A percentile compares a stretch with the other conserved stretches of the same genome.
Evolutionary conservation across 176 grass and related monocot genomes (phyloP).

Genomic region (Musa beccarii): DNA sequence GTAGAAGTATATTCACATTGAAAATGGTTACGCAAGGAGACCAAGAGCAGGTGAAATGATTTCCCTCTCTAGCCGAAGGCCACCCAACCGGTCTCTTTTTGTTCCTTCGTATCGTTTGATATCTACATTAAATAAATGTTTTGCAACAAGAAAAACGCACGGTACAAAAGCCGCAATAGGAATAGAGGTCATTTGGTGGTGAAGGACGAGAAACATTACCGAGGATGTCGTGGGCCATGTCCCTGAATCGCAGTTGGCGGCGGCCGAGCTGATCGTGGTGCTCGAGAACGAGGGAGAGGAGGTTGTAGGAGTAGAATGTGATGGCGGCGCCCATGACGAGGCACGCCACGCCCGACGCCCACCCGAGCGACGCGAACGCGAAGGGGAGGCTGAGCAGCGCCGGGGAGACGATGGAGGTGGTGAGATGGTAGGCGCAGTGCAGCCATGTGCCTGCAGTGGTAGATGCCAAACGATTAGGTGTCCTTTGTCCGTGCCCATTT

Average conservation of each 20-base stretch:
- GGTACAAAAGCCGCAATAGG: too few relatives aligned
- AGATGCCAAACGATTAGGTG: too few relatives aligned
- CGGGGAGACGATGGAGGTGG: conserved; percentile 83
- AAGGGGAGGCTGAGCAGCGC: conserved; percentile 83
- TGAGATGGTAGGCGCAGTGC: conserved; percentile 89
- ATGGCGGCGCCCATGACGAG: conserved; percentile 48
- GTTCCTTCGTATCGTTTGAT: too few relatives aligned
- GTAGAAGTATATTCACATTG: too few relatives aligned
- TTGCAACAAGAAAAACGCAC: too few relatives aligned
- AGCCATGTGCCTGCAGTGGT: conserved; percentile 64
- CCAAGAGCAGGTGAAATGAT: too few relatives aligned
- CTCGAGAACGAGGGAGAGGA: conserved; percentile 81
- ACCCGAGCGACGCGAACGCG: conserved; percentile 68
- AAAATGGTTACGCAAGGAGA: too few relatives aligned
- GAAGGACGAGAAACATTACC: conserved; percentile 21
- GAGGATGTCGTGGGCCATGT: conserved; percentile 81
- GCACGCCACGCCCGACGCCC: conserved; percentile 48
- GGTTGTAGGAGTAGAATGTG: conserved; percentile 98
- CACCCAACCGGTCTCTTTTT: too few relatives aligned
- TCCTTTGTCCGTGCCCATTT: too few relatives aligned
- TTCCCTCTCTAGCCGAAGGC: too few relatives aligned
- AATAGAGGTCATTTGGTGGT: background rate
- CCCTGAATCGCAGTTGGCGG: conserved; percentile 83
- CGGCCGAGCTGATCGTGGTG: conserved; percentile 75
- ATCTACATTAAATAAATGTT: too few relatives aligned